Evolutionary conservation across 2,329 filamentous ascomycete species (phyloP).

Genomic region (Sclerotinia minor): DNA sequence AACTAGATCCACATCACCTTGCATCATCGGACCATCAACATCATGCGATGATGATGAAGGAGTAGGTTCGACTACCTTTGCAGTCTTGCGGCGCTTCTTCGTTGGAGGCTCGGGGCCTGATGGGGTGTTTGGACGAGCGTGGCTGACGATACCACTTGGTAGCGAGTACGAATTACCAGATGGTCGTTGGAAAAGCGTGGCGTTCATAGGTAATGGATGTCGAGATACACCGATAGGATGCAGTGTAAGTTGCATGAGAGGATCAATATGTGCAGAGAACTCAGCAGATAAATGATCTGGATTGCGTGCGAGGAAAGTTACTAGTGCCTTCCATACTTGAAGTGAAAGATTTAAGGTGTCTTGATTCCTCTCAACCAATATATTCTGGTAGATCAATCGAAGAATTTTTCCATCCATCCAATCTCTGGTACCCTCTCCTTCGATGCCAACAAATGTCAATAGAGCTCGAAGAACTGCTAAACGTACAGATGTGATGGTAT

Average conservation of each 20-base stretch:
- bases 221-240: conserved; percentile 91
- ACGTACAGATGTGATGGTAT: conserved; percentile 95
- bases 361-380: conserved; percentile 88
- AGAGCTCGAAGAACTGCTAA: conserved; percentile 90
- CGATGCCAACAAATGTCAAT: conserved; percentile 87
- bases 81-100: conserved; percentile 76
- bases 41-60: conserved; percentile 76
- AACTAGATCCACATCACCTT: conserved; percentile 92
- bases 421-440: conserved; percentile 74
- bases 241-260: conserved; percentile 81
- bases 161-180: conserved; percentile 80
- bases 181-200: conserved; percentile 84
- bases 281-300: conserved; percentile 67
- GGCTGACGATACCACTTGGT: conserved; percentile 47
- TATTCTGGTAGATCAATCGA: conserved; percentile 89
- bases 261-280: conserved; percentile 71
- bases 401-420: conserved; percentile 92
- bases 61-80: conserved; percentile 72
- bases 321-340: conserved; percentile 81
- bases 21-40: conserved; percentile 96
- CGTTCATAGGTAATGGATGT: conserved; percentile 90
- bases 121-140: conserved; percentile 45
- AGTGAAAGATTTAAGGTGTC: conserved; percentile 79
- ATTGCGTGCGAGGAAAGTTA: conserved; percentile 64
- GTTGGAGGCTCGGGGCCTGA: conserved; percentile 59